Percentiles rank a stretch among this genome's conserved stretches.
Evolutionary conservation across 768 basidiomycete genomes (phyloP).

Genomic region (Kwoniella sp.): DNA sequence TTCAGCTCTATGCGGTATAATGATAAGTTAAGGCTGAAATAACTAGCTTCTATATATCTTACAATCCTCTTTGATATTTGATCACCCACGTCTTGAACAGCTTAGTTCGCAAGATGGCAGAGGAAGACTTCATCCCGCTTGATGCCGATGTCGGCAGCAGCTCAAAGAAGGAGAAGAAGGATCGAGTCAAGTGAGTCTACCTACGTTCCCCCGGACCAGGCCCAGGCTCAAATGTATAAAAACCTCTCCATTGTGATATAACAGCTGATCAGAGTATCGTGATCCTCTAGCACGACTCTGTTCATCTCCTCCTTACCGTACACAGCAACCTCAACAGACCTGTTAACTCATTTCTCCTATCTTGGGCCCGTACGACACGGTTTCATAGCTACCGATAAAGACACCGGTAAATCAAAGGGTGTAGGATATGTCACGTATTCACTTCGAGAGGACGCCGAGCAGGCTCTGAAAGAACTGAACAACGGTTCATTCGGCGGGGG

Average conservation of each 20-base stretch:
- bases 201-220: no score
- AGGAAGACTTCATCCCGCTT: slow-evolving; percentile 30
- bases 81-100: neutral
- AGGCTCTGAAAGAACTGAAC: slow-evolving; percentile 67
- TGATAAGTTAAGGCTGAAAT: no score
- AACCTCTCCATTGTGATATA: no score
- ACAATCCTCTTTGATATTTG: neutral
- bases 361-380: slow-evolving; percentile 91
- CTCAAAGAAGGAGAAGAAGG: slow-evolving; percentile 31
- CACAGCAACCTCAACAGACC: slow-evolving; percentile 82
- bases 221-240: slow-evolving; percentile 5
- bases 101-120: slow-evolving; percentile 19
- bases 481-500: slow-evolving; percentile 68
- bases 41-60: slow-evolving; percentile 4
- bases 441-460: slow-evolving; percentile 80
- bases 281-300: slow-evolving; percentile 65
- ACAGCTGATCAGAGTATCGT: no score
- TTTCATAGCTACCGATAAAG: slow-evolving; percentile 81
- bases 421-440: slow-evolving; percentile 96
- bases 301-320: slow-evolving; percentile 94
- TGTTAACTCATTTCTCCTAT: slow-evolving; percentile 91
- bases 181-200: slow-evolving; percentile 43
- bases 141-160: slow-evolving; percentile 6
- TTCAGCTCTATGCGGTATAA: no score
- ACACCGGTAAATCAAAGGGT: slow-evolving; percentile 69